A percentile compares a stretch with the other conserved stretches of the same genome.
Conservation (phyloP, 73 alveolate genomes). For the Stentor coeruleus region DNA sequence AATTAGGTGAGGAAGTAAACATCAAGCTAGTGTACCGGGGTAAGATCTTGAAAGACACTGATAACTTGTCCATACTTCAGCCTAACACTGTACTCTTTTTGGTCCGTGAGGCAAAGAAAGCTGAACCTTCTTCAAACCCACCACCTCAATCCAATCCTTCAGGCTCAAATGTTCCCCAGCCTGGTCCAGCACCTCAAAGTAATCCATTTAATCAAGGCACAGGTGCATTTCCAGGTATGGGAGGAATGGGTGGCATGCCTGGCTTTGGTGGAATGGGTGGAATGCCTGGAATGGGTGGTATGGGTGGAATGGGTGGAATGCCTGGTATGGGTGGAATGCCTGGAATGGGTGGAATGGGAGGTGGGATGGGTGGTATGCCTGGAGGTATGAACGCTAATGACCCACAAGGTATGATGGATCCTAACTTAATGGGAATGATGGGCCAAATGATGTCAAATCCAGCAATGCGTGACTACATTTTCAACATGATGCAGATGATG, state of each 20-base stretch:
- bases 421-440: constrained; percentile 1
- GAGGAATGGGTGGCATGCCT: neutral
- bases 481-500: constrained; percentile 47
- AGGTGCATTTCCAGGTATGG: neutral
- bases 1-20: neutral
- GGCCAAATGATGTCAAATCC: neutral
- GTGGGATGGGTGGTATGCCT: neutral
- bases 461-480: no score
- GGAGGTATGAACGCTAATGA: constrained; percentile 58
- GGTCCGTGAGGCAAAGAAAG: neutral
- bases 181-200: neutral
- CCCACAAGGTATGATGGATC: constrained; percentile 48
- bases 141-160: neutral
- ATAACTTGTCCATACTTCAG: neutral
- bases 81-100: neutral
- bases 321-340: constrained; percentile 22
- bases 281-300: constrained; percentile 33
- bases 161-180: neutral
- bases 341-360: constrained; percentile 17
- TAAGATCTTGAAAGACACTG: neutral
- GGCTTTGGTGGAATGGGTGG: neutral
- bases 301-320: constrained; percentile 20
- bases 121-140: neutral
- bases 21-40: neutral
- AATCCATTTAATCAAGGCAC: neutral